Base-by-base conservation (phyloP, 225 moss, liverwort and hornwort species). In the Rhytidiadelphus loreus region DNA sequence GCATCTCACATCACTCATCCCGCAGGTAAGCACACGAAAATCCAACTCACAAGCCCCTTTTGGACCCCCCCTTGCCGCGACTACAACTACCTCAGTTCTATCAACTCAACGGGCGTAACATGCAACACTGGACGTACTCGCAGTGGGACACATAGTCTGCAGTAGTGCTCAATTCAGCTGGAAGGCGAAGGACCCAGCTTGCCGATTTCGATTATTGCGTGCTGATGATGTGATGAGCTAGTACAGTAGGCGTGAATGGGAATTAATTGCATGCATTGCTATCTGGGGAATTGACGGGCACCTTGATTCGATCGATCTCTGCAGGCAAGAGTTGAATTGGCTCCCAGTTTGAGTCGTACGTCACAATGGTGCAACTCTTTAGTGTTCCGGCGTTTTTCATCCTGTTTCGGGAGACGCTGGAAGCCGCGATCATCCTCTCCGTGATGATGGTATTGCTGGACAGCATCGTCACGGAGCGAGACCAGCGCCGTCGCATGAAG, bases 301-400 rank as follows among this genome's bases (percentile, higher is more conserved):
- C n/a, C n/a, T 50, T 10, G 24, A 33, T 60, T 62, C 11, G 7
- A 37, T 37, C 18, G 26, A 25, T 19, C 50, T 25, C n/a, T 83
- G 83, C 82, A 63, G 61, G 82, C 35, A 19, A n/a, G 83, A 35
- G 26, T 26, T 44, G 81, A 46, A 62, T 35, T 32, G 61, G 5
- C 11, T 53, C 14, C 56, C 17, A 43, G 33, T 58, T 25, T 22
- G 33, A 21, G 37, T 10, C 17, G 16, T 22, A 14, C 24, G 41
- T 24, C 91, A 91, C 89, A 59, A 95, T 95, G 95, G 94, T 93
- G 85, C 32, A 90, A 70, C 61, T 94, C 19, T 95, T 95, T 76
- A 95, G 93, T 39, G 91, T 95, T 6, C 94, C 95, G 44, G 94
- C 93, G 69, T 95, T 95, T 65, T 94, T 95, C 89, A 94, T 95